phyloP scores from a whole-genome alignment of 345 rosid genomes.

The Gossypium australe region DNA sequence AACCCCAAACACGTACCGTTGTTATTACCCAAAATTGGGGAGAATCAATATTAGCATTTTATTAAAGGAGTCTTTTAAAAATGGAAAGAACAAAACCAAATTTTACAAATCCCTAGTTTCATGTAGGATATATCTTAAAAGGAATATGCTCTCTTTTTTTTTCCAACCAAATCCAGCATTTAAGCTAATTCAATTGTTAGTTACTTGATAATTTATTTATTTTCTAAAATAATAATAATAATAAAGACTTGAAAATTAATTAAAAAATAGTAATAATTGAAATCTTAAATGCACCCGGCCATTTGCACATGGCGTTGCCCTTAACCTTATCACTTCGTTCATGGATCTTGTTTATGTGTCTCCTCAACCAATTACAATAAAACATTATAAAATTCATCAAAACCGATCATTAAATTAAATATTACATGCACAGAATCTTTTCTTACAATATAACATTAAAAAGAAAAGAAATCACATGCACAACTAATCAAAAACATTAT shows the following conservation, averaged over 20 bases:
- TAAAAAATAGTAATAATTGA: background rate
- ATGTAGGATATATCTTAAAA: background rate
- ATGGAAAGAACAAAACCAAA: background rate
- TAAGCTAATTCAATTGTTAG: background rate
- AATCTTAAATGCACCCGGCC: conserved; percentile 9
- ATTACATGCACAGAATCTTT: conserved; percentile 11
- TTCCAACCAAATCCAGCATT: conserved; percentile 6
- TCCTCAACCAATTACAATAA: conserved; percentile 20
- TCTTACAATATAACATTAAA: background rate
- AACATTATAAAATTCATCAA: background rate
- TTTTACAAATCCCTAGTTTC: conserved; percentile 12
- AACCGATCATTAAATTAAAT: conserved; percentile 1
- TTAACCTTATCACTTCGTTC: conserved; percentile 23
- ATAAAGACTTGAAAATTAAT: background rate
- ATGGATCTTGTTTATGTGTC: conserved; percentile 23
- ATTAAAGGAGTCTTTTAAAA: conserved; percentile 4
- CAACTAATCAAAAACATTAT: conserved; percentile 13
- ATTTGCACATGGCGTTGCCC: conserved; percentile 27
- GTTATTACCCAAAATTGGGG: no score
- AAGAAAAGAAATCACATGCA: background rate
- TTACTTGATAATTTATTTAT: background rate
- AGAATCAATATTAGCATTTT: background rate
- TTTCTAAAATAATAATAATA: background rate
- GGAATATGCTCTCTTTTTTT: background rate
- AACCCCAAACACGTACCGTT: fast-evolving